These are phyloP conservation scores for Alternaria ventricosa DNA, from an alignment of 2,329 filamentous ascomycete species.

Conservation along the genomic window DNA sequence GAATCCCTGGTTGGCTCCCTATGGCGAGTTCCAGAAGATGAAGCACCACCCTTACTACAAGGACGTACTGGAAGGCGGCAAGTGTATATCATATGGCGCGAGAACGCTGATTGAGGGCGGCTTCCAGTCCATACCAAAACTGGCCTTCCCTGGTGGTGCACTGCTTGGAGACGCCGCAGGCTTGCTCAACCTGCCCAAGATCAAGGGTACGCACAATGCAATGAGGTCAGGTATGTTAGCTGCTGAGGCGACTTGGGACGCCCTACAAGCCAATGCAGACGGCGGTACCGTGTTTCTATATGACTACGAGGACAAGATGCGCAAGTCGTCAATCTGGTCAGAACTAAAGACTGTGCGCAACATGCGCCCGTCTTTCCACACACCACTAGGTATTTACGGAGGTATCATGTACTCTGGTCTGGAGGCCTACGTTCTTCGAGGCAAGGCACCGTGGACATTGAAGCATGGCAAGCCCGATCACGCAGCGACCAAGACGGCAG, in stretches of 20 bases:
- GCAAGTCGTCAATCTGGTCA: slow-evolving; percentile 87
- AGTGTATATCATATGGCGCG: slow-evolving; percentile 96
- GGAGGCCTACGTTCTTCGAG: slow-evolving; percentile 86
- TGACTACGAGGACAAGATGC: slow-evolving; percentile 89
- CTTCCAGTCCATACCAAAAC: slow-evolving; percentile 97
- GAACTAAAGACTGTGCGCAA: slow-evolving; percentile 95
- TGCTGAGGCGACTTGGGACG: slow-evolving; percentile 85
- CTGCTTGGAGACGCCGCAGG: slow-evolving; percentile 95
- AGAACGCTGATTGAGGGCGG: slow-evolving; percentile 92
- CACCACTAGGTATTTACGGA: slow-evolving; percentile 83
- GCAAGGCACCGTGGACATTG: slow-evolving; percentile 88
- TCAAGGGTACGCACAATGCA: slow-evolving; percentile 97
- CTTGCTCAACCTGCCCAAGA: slow-evolving; percentile 96
- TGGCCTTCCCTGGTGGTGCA: slow-evolving; percentile 93
- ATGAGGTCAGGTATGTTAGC: slow-evolving; percentile 98
- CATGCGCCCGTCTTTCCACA: slow-evolving; percentile 95
- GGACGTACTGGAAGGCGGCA: slow-evolving; percentile 87
- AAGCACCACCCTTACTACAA: slow-evolving; percentile 96
- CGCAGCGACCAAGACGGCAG: slow-evolving; percentile 78
- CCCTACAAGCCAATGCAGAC: slow-evolving; percentile 64
- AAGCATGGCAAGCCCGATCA: slow-evolving; percentile 82
- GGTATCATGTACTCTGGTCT: slow-evolving; percentile 92
- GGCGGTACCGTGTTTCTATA: slow-evolving; percentile 85
- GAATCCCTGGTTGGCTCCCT: slow-evolving; percentile 96
- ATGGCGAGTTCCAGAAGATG: slow-evolving; percentile 96